A percentile compares a stretch with the other conserved stretches of the same genome.
Evolutionary conservation across 2,329 filamentous ascomycete species (phyloP).

Genomic region (Aureobasidium sp.): DNA sequence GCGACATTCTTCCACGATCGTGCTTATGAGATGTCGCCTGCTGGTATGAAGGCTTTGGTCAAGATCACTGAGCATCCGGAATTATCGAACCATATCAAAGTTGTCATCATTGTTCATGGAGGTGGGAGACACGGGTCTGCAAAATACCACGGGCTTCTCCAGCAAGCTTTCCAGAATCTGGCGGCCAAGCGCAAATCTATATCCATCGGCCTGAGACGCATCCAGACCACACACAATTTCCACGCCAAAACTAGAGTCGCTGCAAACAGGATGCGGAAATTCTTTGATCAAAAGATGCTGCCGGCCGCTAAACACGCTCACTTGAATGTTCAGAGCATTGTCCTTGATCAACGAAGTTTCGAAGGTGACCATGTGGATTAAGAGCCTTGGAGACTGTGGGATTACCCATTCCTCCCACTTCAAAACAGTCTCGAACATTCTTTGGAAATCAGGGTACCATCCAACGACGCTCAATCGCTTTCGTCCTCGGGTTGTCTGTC

Average conservation of each 20-base stretch:
- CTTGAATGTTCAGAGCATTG: background rate
- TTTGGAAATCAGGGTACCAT: too few relatives aligned
- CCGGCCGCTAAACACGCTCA: background rate
- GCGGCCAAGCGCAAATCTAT: background rate
- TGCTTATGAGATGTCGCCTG: background rate
- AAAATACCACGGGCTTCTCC: background rate
- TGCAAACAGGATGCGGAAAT: background rate
- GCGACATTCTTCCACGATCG: background rate
- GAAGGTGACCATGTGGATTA: background rate
- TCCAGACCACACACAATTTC: background rate
- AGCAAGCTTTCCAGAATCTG: background rate
- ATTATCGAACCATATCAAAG: background rate
- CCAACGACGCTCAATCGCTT: too few relatives aligned
- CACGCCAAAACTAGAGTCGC: too few relatives aligned
- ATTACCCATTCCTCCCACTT: too few relatives aligned
- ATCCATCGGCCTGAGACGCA: background rate
- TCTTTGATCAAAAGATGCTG: background rate
- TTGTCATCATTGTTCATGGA: background rate
- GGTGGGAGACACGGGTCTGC: background rate
- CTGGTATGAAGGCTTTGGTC: background rate
- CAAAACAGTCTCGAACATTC: too few relatives aligned
- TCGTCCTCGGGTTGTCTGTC: too few relatives aligned
- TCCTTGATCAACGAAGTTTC: background rate
- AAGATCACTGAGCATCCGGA: background rate
- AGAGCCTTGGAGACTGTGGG: too few relatives aligned